phyloP scores from a whole-genome alignment of 257 asterid genomes.

The Apocynum venetum region DNA sequence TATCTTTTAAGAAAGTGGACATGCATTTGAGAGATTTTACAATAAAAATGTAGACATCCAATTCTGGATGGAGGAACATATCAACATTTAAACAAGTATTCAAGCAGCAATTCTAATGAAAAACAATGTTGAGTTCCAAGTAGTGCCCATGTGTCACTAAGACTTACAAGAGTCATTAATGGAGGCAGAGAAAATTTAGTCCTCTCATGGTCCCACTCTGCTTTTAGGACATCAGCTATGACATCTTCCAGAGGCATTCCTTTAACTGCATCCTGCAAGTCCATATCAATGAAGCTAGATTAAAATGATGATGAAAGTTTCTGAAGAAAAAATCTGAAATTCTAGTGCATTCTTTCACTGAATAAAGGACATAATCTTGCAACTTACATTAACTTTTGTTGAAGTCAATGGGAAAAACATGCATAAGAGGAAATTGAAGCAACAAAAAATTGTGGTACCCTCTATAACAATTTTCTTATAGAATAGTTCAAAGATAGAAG shows the following conservation, averaged over 20 bases:
- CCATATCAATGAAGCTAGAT: constrained; percentile 9
- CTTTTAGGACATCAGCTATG: constrained; percentile 60
- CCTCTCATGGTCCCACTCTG: constrained; percentile 95
- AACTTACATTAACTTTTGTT: background rate
- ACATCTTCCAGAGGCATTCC: constrained; percentile 55
- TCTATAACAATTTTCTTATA: background rate
- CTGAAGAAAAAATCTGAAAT: background rate
- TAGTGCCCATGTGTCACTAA: background rate
- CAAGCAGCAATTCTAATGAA: background rate
- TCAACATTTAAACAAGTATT: background rate
- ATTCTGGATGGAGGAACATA: background rate
- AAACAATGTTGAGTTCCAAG: background rate
- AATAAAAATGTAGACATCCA: background rate
- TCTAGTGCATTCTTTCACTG: background rate
- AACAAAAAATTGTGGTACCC: background rate
- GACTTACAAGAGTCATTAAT: constrained; percentile 88
- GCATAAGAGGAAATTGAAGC: background rate
- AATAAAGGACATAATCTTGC: background rate
- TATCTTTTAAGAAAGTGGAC: background rate
- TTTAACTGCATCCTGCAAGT: constrained; percentile 58
- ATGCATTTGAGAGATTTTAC: background rate
- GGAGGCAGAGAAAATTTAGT: constrained; percentile 88
- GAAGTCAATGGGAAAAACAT: background rate
- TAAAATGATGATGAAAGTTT: background rate
- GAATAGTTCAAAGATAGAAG: background rate